These are phyloP conservation scores for Podospora fimiseda DNA, from an alignment of 495 filamentous ascomycete genomes.

Conservation along the genomic window DNA sequence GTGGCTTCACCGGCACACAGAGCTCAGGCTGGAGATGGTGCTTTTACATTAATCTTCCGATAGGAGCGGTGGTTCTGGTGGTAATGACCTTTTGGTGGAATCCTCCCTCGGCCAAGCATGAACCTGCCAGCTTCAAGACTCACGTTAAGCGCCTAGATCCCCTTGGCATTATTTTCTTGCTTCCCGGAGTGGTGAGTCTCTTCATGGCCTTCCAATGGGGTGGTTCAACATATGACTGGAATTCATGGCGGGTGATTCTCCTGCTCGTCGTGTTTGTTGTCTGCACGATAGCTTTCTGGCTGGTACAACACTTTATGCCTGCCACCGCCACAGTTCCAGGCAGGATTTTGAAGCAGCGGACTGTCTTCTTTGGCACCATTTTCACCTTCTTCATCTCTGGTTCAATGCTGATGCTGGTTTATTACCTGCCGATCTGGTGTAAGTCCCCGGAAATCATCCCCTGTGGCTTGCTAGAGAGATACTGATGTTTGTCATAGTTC, in stretches of 20 bases:
- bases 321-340: slow-evolving; percentile 74
- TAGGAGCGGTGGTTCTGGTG: slow-evolving; percentile 46
- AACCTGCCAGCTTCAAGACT: slow-evolving; percentile 27
- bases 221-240: slow-evolving; percentile 65
- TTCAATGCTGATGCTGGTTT: slow-evolving; percentile 63
- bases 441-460: slow-evolving; percentile 32
- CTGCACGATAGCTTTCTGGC: slow-evolving; percentile 54
- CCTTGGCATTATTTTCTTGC: slow-evolving; percentile 61
- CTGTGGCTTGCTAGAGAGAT: no score
- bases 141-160: slow-evolving; percentile 59
- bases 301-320: slow-evolving; percentile 58
- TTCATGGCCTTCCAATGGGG: slow-evolving; percentile 84
- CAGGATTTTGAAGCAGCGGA: slow-evolving; percentile 66
- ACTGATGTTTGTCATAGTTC: slow-evolving; percentile 60
- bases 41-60: slow-evolving; percentile 60
- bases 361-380: slow-evolving; percentile 54
- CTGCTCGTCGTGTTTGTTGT: slow-evolving; percentile 62
- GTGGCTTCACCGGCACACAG: slow-evolving; percentile 39
- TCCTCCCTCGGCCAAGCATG: slow-evolving; percentile 29
- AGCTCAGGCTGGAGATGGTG: slow-evolving; percentile 48
- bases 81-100: slow-evolving; percentile 46
- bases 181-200: slow-evolving; percentile 65
- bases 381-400: slow-evolving; percentile 57
- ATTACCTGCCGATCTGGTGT: slow-evolving; percentile 72
- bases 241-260: slow-evolving; percentile 57